These are phyloP conservation scores for Saposhnikovia divaricata DNA, from an alignment of 129 eudicot genomes.

Conservation along the genomic window DNA sequence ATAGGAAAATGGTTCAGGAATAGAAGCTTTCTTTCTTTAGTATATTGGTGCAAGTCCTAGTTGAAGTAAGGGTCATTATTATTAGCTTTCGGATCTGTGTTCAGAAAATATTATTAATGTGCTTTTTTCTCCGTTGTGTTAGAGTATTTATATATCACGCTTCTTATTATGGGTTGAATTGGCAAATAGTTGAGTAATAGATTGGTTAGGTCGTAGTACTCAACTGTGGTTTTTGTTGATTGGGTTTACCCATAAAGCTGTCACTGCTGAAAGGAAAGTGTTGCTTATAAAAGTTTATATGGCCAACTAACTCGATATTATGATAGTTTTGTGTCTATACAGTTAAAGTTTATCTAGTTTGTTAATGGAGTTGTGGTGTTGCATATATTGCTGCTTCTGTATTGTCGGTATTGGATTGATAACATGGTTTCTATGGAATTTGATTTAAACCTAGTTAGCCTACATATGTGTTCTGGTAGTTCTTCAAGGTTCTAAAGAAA, in stretches of 20 bases:
- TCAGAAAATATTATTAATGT: neutral
- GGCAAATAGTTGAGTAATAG: neutral
- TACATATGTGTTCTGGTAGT: too few relatives aligned
- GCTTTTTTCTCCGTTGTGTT: neutral
- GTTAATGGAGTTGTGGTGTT: neutral
- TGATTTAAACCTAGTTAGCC: too few relatives aligned
- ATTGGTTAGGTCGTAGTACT: too few relatives aligned
- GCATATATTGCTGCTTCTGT: too few relatives aligned
- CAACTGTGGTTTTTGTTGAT: neutral
- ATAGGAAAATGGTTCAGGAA: constrained; percentile 6
- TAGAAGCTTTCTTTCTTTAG: constrained; percentile 13
- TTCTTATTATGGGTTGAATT: neutral
- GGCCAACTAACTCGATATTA: neutral
- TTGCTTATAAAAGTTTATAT: too few relatives aligned
- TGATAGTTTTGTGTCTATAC: too few relatives aligned
- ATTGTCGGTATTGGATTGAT: too few relatives aligned
- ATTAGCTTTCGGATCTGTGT: neutral
- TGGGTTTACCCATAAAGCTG: neutral
- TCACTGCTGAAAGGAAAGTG: neutral
- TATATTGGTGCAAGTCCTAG: neutral
- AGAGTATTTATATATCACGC: neutral
- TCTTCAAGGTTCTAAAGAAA: too few relatives aligned
- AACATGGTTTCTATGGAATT: too few relatives aligned
- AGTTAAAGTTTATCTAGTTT: neutral
- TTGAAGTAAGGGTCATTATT: neutral